These are phyloP conservation scores for Coemansia sp. DNA, from an alignment of 192 early-diverging fungal species.

Conservation along the genomic window DNA sequence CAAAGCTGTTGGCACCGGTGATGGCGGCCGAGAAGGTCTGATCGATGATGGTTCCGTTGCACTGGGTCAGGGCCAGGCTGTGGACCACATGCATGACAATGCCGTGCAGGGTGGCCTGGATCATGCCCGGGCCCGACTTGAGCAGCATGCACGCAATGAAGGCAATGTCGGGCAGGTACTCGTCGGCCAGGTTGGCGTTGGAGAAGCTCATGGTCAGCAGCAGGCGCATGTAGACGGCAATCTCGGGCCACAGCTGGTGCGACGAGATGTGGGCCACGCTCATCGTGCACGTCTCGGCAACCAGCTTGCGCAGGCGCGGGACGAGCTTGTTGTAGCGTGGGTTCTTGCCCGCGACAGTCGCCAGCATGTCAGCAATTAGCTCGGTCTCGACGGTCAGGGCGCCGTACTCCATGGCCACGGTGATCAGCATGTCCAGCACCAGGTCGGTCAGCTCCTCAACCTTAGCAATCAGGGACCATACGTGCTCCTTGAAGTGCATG, in stretches of 20 bases:
- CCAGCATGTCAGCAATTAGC: conserved; percentile 80
- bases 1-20: conserved; percentile 62
- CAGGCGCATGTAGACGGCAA: conserved; percentile 82
- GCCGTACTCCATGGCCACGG: conserved; percentile 74
- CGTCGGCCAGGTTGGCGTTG: conserved; percentile 63
- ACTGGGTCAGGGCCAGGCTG: conserved; percentile 67
- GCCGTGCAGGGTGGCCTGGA: conserved; percentile 88
- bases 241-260: conserved; percentile 87
- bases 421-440: conserved; percentile 73
- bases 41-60: conserved; percentile 75
- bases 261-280: conserved; percentile 66
- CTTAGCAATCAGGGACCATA: conserved; percentile 74
- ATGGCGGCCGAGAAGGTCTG: conserved; percentile 72
- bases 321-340: conserved; percentile 76
- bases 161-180: conserved; percentile 81
- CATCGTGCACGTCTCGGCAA: conserved; percentile 72
- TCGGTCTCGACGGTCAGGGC: conserved; percentile 73
- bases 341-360: conserved; percentile 72
- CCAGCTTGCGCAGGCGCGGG: conserved; percentile 70
- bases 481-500: conserved; percentile 72
- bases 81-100: conserved; percentile 90
- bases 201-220: conserved; percentile 88
- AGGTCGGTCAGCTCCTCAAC: conserved; percentile 78
- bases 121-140: conserved; percentile 75
- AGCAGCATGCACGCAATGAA: conserved; percentile 80